A percentile compares a stretch with the other conserved stretches of the same genome.
Conservation (phyloP, 1,284 basidiomycete species). For the Apiotrichum montevideense region DNA sequence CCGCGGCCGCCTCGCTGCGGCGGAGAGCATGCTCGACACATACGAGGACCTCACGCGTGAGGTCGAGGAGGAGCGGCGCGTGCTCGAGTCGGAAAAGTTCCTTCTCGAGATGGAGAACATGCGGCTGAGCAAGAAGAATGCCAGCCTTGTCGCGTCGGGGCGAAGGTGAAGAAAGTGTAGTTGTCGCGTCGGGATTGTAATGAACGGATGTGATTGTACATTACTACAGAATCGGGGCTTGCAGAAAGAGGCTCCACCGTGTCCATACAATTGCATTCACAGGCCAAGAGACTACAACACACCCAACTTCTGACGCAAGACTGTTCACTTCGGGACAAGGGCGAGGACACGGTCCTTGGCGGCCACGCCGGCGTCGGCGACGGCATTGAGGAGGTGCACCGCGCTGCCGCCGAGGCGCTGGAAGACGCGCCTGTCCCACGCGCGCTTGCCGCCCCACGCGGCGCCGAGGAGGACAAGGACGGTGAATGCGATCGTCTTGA, state of each 20-base stretch:
- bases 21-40: not conserved
- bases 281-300: too few species aligned
- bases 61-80: not conserved
- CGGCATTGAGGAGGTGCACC: not conserved
- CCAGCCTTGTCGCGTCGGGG: not conserved
- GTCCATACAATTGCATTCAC: too few species aligned
- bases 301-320: too few species aligned
- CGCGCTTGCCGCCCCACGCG: not conserved
- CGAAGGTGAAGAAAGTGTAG: too few species aligned
- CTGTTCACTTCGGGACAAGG: not conserved
- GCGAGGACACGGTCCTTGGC: not conserved
- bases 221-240: too few species aligned
- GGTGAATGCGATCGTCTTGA: conserved; percentile 1
- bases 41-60: conserved; percentile 1
- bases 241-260: too few species aligned
- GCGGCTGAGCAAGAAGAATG: not conserved
- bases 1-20: not conserved
- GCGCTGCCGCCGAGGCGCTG: not conserved
- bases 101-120: conserved; percentile 1
- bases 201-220: too few species aligned
- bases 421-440: not conserved
- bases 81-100: not conserved
- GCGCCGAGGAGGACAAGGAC: not conserved
- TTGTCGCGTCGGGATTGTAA: too few species aligned
- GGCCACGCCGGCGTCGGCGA: not conserved